Conservation (phyloP, 1,139 yeast genomes). For the Yamadazyma spencermartinsiae region DNA sequence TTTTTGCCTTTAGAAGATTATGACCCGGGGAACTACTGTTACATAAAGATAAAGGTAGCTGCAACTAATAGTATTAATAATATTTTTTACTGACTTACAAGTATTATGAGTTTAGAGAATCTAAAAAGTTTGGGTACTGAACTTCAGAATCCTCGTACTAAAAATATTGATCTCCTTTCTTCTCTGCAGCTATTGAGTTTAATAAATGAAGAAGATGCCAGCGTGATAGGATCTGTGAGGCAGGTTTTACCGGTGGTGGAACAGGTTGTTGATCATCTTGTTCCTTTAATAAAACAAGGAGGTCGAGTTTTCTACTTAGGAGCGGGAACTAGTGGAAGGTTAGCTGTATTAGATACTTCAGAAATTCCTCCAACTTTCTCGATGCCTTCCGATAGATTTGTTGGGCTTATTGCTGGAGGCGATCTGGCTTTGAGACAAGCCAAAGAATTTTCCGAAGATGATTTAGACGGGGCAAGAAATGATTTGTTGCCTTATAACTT, state of each 20-base stretch:
- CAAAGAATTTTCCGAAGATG: constrained; percentile 27
- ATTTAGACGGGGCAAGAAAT: constrained; percentile 7
- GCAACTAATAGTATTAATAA: background rate
- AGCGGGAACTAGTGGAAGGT: constrained; percentile 28
- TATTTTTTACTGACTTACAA: background rate
- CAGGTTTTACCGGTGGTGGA: constrained; percentile 16
- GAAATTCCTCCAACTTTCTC: constrained; percentile 31
- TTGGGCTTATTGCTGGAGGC: constrained; percentile 29
- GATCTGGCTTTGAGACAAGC: constrained; percentile 25
- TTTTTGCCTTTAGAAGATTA: background rate
- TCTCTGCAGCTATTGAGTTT: constrained; percentile 16
- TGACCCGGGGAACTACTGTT: background rate
- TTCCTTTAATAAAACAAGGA: constrained; percentile 19
- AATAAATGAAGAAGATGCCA: constrained; percentile 22
- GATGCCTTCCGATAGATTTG: constrained; percentile 23
- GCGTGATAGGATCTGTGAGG: constrained; percentile 17
- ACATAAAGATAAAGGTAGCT: background rate
- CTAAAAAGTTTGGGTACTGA: constrained; percentile 7
- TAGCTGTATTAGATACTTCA: constrained; percentile 24
- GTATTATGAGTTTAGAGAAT: constrained; percentile 2
- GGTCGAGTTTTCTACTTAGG: constrained; percentile 27
- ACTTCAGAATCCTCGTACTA: constrained; percentile 7
- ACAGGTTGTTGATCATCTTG: constrained; percentile 21
- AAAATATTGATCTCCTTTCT: constrained; percentile 6
- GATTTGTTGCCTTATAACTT: constrained; percentile 9